Evolutionary conservation across 164 flowering plant genomes (phyloP).

Genomic region (Macadamia tetraphylla): DNA sequence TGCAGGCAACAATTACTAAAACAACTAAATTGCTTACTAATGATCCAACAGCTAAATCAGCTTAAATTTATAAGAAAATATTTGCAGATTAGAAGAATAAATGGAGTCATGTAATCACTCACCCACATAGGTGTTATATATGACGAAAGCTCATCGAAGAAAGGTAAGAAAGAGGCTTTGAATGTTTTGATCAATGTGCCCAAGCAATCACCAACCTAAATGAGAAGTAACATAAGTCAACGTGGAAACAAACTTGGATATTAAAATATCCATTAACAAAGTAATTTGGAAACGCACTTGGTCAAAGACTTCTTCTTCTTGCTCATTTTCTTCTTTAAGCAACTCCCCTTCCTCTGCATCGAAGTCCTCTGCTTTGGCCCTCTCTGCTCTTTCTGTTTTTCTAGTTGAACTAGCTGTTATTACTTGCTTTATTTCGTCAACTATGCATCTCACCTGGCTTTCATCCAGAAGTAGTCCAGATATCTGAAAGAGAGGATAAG

Average conservation of each 20-base stretch:
- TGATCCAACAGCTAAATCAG: too few species aligned
- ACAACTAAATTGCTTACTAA: too few species aligned
- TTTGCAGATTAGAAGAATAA: background rate
- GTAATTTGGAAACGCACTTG: constrained; percentile 42
- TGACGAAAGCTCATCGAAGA: constrained; percentile 84
- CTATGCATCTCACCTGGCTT: constrained; percentile 72
- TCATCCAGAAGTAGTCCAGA: constrained; percentile 76
- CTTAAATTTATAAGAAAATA: too few species aligned
- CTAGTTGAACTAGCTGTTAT: constrained; percentile 84
- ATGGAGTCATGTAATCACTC: constrained; percentile 23
- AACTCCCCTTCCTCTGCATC: constrained; percentile 94
- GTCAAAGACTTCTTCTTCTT: constrained; percentile 95
- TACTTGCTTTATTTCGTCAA: constrained; percentile 84
- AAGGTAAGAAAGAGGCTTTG: constrained; percentile 86
- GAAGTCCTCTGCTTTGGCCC: constrained; percentile 90
- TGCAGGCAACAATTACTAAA: too few species aligned
- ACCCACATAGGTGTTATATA: constrained; percentile 97
- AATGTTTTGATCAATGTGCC: constrained; percentile 94
- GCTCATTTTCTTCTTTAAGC: constrained; percentile 92
- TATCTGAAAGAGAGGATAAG: constrained; percentile 34
- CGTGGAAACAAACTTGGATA: background rate
- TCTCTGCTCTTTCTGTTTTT: constrained; percentile 77
- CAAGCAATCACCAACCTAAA: constrained; percentile 89
- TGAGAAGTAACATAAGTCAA: background rate
- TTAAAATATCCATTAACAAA: background rate